Conservation (phyloP, 495 filamentous ascomycete species). For the Bacidia rubella region DNA sequence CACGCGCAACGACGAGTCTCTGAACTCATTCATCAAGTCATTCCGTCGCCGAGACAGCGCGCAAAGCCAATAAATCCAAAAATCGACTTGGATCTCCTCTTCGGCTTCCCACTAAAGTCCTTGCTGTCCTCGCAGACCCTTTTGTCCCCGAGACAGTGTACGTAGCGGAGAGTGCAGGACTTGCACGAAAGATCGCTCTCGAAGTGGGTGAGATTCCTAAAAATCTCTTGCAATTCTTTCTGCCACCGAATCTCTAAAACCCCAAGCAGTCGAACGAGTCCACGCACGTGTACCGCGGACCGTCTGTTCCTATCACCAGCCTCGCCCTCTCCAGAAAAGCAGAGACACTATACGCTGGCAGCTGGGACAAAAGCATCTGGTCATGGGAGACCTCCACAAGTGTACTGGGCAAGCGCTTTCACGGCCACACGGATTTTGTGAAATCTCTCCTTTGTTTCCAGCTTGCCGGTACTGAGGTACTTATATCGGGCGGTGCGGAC, state of each 20-base stretch:
- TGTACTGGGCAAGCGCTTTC: constrained; percentile 39
- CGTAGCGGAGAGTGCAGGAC: constrained; percentile 72
- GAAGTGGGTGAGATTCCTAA: constrained; percentile 50
- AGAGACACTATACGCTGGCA: constrained; percentile 63
- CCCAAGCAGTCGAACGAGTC: constrained; percentile 33
- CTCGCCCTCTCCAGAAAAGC: constrained; percentile 52
- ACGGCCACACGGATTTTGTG: constrained; percentile 81
- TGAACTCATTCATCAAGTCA: constrained; percentile 34
- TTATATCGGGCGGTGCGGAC: constrained; percentile 81
- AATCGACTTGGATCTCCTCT: constrained; percentile 80
- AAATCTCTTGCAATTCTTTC: neutral
- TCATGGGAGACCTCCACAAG: constrained; percentile 56
- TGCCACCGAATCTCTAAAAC: neutral
- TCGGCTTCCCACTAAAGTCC: constrained; percentile 67
- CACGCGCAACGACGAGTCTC: neutral
- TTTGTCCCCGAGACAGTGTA: constrained; percentile 47
- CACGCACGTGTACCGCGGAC: constrained; percentile 51
- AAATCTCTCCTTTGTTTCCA: constrained; percentile 47
- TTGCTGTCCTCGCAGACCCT: constrained; percentile 61
- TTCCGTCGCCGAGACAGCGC: constrained; percentile 53
- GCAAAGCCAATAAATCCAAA: constrained; percentile 63
- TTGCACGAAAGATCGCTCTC: constrained; percentile 55
- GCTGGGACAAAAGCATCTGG: constrained; percentile 87
- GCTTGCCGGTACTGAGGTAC: constrained; percentile 29
- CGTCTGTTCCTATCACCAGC: constrained; percentile 64